Base-by-base conservation (phyloP, 2,329 filamentous ascomycete genomes). In the Hortaea sp. region DNA sequence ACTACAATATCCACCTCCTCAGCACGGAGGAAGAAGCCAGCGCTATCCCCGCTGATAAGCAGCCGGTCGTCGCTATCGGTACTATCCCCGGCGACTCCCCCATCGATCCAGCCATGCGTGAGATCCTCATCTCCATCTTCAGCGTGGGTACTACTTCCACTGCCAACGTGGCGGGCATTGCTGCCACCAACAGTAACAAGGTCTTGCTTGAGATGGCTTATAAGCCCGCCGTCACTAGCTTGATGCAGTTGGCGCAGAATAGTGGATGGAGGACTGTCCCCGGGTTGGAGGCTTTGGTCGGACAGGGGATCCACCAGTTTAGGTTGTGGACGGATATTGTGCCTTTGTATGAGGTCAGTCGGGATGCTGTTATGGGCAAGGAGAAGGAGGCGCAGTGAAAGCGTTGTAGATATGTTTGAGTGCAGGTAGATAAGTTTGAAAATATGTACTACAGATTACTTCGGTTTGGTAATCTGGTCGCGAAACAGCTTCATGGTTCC, bases 161-260 rank as follows among this genome's bases (percentile, higher is more conserved):
- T 70, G 48, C 66, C 59, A 52, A 63, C 58, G 50, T 58, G 45
- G 57, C 62, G 59, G 56, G 52, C 4, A 52, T 62, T 43, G 57
- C 52, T 2, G 55, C 56, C 5, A 63, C 63, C 27, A 66, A 67
- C 43, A 66, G 66, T 5, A 67, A 66, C 28, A 76, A 77, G 13
- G 77, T 92, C 9, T 68, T 97, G 50, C 69, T 97, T 3, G 92
- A 98, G 66, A 95, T 98, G 89, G 90, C 92, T 1, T 98, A 98
- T 67, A 94, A 90, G 66, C 92, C 92, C 13, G 73, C 77, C 0
- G 76, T 85, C 44, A 98, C 92, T 4, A 78, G 83, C 6, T 67
- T 95, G 54, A 95, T 97, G 81, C 77, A 85, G 62, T 70, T 95
- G 62, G 90, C 89, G 2, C 75, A 81, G 57, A 77, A 84, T 55